Percentiles rank a stretch among this genome's conserved stretches.
Conservation (phyloP, 495 filamentous ascomycete genomes). For the Xylaria longipes region DNA sequence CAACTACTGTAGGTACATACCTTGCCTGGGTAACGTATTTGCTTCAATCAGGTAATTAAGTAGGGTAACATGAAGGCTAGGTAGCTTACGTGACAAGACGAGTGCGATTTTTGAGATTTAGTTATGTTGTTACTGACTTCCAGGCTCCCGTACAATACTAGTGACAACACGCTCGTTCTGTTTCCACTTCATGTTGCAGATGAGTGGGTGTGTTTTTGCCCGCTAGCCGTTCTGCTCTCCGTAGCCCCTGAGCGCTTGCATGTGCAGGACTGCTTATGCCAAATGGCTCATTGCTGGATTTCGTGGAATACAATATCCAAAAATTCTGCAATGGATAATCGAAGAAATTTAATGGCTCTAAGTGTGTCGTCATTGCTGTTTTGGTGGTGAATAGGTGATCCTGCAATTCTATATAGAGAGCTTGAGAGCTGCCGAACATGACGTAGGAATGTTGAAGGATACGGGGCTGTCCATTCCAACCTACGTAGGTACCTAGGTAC, state of each 20-base stretch:
- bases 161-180: neutral
- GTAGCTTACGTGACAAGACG: no score
- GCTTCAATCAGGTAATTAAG: no score
- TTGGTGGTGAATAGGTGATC: neutral
- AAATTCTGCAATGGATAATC: neutral
- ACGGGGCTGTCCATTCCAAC: neutral
- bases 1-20: no score
- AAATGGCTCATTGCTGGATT: neutral
- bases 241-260: neutral
- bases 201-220: neutral
- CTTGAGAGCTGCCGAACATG: neutral
- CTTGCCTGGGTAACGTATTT: no score
- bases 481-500: no score
- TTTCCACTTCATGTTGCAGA: conserved; percentile 11
- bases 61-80: neutral
- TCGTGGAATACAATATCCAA: neutral
- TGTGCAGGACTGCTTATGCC: neutral
- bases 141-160: neutral
- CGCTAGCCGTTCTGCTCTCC: neutral
- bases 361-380: conserved; percentile 1
- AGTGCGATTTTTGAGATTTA: neutral
- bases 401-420: neutral
- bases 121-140: neutral
- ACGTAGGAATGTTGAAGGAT: neutral
- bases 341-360: neutral